Evolutionary conservation across 495 filamentous ascomycete species (phyloP).

Genomic region (Aspergillus taichungensis): DNA sequence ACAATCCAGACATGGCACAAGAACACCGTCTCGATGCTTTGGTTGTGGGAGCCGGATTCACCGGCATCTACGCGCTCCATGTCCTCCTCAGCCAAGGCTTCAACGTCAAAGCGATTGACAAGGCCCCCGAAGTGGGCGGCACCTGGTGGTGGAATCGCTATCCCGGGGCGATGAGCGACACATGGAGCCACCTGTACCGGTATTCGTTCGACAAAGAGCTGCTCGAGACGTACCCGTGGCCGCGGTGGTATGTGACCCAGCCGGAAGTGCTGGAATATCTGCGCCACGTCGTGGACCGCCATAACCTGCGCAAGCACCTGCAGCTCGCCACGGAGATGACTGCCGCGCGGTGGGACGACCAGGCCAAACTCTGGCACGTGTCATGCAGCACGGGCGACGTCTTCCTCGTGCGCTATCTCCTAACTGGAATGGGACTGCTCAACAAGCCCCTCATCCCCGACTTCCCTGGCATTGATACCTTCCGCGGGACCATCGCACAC

Average conservation of each 20-base stretch:
- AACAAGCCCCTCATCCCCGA: slow-evolving; percentile 20
- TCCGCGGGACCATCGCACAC: slow-evolving; percentile 17
- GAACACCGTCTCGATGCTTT: slow-evolving; percentile 36
- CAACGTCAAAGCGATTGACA: slow-evolving; percentile 35
- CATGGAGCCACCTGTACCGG: slow-evolving; percentile 12
- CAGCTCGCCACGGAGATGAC: slow-evolving; percentile 13
- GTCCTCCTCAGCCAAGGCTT: slow-evolving; percentile 26
- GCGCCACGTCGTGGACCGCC: slow-evolving; percentile 8
- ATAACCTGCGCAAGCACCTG: slow-evolving; percentile 17
- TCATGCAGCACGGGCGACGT: not conserved
- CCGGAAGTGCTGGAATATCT: slow-evolving; percentile 19
- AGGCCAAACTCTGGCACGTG: slow-evolving; percentile 5
- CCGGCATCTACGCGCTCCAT: slow-evolving; percentile 29
- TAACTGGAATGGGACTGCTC: slow-evolving; percentile 12
- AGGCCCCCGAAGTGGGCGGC: slow-evolving; percentile 38
- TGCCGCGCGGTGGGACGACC: slow-evolving; percentile 13
- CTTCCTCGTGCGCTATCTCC: slow-evolving; percentile 7
- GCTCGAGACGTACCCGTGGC: slow-evolving; percentile 13
- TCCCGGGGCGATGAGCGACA: slow-evolving; percentile 15
- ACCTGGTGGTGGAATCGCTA: slow-evolving; percentile 35
- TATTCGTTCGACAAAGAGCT: slow-evolving; percentile 19
- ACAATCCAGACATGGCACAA: not conserved
- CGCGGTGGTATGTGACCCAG: slow-evolving; percentile 8
- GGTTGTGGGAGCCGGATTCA: slow-evolving; percentile 46
- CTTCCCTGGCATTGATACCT: slow-evolving; percentile 7